Evolutionary conservation across 441 rosid species (phyloP), one percentile per base, ranked within the genome.

Genomic region (Codiaeum variegatum): DNA sequence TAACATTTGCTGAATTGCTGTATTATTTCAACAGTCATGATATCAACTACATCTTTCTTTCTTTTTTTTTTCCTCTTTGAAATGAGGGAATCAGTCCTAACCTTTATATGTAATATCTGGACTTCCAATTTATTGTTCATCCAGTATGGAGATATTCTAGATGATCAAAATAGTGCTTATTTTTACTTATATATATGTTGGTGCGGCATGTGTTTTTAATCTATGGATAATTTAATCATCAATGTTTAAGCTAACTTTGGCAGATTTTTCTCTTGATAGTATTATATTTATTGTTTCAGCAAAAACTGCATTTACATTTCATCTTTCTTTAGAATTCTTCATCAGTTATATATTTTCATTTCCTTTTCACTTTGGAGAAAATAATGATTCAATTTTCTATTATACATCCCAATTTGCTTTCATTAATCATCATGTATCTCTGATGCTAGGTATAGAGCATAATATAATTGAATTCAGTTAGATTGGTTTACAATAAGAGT

Each of bases 1-100:
- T 59, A 9, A 36, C 65, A 52, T 36, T 42, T 69, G 70, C 69
- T 63, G 55, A 51, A 36, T 42, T 69, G 72, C 61, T 55, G 61
- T 69, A 62, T 76, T 62, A 28, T 62, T 73, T 67, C 34, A 44
- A 52, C 36, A 62, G 24, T 26, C 38, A 13, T 47, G 67, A 11
- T 32, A 7, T 54, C 7, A 19, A 15, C 21, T 31, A 19, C 60
- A 11, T 11, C 51, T 28, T 26, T 61, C 12, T 32, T 51, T n/a
- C n/a, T n/a, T n/a, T n/a, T n/a, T n/a, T n/a, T n/a, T n/a, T n/a
- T n/a, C n/a, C n/a, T n/a, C n/a, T n/a, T 6, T 31, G 19, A 8
- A 26, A 1, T 24, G 10, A 44, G 16, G 46, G 46, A 67, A 51
- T 51, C 19, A 10, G 28, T 66, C 0, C 16, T 46, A 19, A 28